These are phyloP conservation scores for Podospora comata DNA, from an alignment of 495 filamentous ascomycete genomes.

Conservation along the genomic window DNA sequence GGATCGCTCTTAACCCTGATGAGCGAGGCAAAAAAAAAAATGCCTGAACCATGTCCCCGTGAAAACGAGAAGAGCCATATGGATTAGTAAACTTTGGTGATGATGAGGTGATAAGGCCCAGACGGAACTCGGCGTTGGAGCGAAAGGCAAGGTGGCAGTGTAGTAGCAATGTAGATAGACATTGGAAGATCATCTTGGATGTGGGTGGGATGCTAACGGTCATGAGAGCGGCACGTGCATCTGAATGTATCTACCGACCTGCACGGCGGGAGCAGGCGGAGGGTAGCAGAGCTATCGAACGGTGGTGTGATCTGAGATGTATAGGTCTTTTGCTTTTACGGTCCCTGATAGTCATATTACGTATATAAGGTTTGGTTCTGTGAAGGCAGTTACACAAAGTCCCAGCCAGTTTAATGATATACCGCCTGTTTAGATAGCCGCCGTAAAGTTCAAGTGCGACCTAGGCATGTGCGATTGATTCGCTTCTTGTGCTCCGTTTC, in stretches of 20 bases:
- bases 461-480: not conserved
- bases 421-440: not conserved
- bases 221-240: slow-evolving; percentile 1
- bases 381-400: not conserved
- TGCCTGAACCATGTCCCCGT: too few relatives aligned
- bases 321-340: not conserved
- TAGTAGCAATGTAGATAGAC: not conserved
- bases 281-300: not conserved
- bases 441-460: not conserved
- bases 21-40: too few relatives aligned
- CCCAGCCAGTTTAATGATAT: not conserved
- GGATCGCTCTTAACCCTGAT: too few relatives aligned
- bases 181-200: not conserved
- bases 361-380: not conserved
- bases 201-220: not conserved
- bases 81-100: not conserved
- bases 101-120: not conserved
- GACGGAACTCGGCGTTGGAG: not conserved
- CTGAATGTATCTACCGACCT: not conserved
- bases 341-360: not conserved
- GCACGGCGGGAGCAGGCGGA: slow-evolving; percentile 2
- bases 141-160: not conserved
- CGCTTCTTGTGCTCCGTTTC: not conserved
- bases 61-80: not conserved
- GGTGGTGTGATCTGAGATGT: slow-evolving; percentile 2